Evolutionary conservation across 2,329 filamentous ascomycete genomes (phyloP).

Genomic region (Bisporella sp.): DNA sequence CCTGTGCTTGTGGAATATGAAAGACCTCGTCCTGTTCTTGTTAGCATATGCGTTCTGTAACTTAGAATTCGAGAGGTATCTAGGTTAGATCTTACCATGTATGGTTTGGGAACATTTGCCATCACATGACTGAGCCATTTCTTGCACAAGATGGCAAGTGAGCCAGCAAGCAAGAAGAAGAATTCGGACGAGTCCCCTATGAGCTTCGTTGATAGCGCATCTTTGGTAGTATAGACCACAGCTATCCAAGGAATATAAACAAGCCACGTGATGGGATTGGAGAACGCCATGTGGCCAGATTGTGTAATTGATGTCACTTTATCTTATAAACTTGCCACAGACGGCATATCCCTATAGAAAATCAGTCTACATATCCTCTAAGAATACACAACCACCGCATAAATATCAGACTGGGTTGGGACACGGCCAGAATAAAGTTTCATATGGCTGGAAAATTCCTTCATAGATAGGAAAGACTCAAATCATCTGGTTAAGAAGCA

Average conservation of each 20-base stretch:
- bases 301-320: neutral
- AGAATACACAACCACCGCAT: too few species aligned
- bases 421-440: too few species aligned
- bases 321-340: too few species aligned
- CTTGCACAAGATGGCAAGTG: constrained; percentile 3
- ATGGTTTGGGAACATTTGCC: constrained; percentile 20
- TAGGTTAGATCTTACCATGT: constrained; percentile 15
- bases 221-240: neutral
- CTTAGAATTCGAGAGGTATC: neutral
- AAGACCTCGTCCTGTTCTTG: constrained; percentile 69
- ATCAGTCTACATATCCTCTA: too few species aligned
- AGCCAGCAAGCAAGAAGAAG: neutral
- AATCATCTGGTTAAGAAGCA: too few species aligned
- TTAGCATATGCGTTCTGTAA: neutral
- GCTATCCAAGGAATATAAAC: neutral
- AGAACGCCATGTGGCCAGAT: neutral
- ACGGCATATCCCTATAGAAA: too few species aligned
- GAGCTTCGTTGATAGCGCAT: constrained; percentile 22
- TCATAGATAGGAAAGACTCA: too few species aligned
- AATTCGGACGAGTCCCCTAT: constrained; percentile 1
- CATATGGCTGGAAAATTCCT: too few species aligned
- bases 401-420: too few species aligned
- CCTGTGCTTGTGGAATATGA: constrained; percentile 85
- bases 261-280: neutral
- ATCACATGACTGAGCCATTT: constrained; percentile 23